Conservation (phyloP, 2,329 filamentous ascomycete species). For the Hypoxylon sp. region DNA sequence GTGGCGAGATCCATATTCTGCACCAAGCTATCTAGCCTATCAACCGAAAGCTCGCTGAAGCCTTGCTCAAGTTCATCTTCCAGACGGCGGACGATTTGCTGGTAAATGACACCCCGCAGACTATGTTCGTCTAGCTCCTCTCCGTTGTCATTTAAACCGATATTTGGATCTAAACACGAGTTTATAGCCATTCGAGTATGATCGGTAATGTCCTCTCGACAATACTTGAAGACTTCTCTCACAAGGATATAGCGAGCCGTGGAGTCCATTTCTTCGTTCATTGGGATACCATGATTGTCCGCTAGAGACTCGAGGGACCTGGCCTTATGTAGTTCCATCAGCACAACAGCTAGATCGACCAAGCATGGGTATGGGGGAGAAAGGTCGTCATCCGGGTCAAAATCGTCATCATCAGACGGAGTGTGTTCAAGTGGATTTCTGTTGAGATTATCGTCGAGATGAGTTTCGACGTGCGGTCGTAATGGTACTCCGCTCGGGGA, state of each 20-base stretch:
- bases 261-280: neutral
- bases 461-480: slow-evolving; percentile 7
- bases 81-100: slow-evolving; percentile 14
- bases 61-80: slow-evolving; percentile 17
- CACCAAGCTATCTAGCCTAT: slow-evolving; percentile 9
- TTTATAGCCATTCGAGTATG: slow-evolving; percentile 17
- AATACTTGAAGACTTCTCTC: slow-evolving; percentile 10
- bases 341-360: slow-evolving; percentile 7
- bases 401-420: slow-evolving; percentile 12
- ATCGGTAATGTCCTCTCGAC: slow-evolving; percentile 9
- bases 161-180: slow-evolving; percentile 12
- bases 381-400: slow-evolving; percentile 7
- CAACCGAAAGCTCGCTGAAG: slow-evolving; percentile 16
- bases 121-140: slow-evolving; percentile 5
- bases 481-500: slow-evolving; percentile 4
- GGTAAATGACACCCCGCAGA: slow-evolving; percentile 11
- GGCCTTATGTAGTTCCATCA: slow-evolving; percentile 18
- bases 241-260: slow-evolving; percentile 6
- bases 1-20: slow-evolving; percentile 13
- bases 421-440: neutral
- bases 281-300: neutral
- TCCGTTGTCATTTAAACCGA: slow-evolving; percentile 4
- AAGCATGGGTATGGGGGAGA: slow-evolving; percentile 12
- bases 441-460: neutral
- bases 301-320: slow-evolving; percentile 8